Evolutionary conservation across 768 basidiomycete genomes (phyloP), one percentile per base, ranked within the genome.

Genomic region (Mycena epipterygia): DNA sequence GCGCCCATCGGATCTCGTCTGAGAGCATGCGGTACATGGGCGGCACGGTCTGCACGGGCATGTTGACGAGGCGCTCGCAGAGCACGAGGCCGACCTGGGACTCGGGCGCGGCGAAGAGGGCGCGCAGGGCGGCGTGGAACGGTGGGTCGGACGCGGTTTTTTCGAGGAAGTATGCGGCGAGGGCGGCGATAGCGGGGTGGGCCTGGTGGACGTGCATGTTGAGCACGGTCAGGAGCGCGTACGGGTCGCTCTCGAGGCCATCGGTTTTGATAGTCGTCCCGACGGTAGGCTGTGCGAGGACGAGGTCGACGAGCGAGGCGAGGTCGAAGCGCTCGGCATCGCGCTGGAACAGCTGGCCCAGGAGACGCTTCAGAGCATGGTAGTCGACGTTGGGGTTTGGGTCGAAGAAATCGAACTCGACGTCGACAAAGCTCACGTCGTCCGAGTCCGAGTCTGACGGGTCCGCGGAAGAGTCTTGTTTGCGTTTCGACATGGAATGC

Each of bases 241-340:
- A 96, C 13, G 97, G 96, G 82, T 98, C 97, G 76, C 94, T 93
- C 76, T 95, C 93, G 58, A 86, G 87, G 4, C 93, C 94, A 79
- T 99, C 97, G 14, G 93, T 95, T 83, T 98, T 98, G 76, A 98
- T 91, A 0, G 94, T 96, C 37, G 94, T 94, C 21, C 97, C 97
- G 6, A 96, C 89, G 16, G 80, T 83, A 0, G 92, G 90, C 73
- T 95, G 93, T 1, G 86, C 82, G 19, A 97, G 81, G 19, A 98
- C 89, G 30, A 97, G 86, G 62, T 97, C 94, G 0, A 93, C 88
- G 4, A 99, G 87, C 7, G 91, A 90, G 62, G 92, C 87, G 1
- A 94, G 81, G 73, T 92, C 84, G 41, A 99, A 84, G 8, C 82
- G 76, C 55, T 93, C 90, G 0, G 95, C 91, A 77, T 98, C 97